These are phyloP conservation scores for Lolium perenne DNA, from an alignment of 176 grass and related monocot species.

Conservation along the genomic window DNA sequence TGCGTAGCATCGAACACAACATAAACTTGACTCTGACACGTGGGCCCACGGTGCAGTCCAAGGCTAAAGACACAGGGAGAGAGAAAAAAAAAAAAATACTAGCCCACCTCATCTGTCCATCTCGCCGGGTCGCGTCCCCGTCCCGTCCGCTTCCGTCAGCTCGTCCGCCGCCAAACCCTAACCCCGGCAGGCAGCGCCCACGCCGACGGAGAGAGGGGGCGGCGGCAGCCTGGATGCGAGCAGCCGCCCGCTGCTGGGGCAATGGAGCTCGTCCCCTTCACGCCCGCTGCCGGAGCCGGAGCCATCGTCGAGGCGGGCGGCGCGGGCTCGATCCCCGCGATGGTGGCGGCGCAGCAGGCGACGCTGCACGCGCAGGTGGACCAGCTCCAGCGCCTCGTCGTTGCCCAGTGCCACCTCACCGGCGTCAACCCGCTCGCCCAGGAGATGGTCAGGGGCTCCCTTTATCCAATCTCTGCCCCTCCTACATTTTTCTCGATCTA, in stretches of 20 bases:
- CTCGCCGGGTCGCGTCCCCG: slow-evolving; percentile 18
- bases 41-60: neutral
- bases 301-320: slow-evolving; percentile 50
- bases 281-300: slow-evolving; percentile 40
- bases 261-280: slow-evolving; percentile 76
- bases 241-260: slow-evolving; percentile 31
- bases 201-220: neutral
- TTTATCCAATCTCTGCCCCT: neutral
- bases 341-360: slow-evolving; percentile 63
- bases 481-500: neutral
- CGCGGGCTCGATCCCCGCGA: slow-evolving; percentile 49
- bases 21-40: neutral
- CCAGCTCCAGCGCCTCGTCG: slow-evolving; percentile 75
- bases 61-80: neutral
- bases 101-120: slow-evolving; percentile 11
- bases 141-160: slow-evolving; percentile 18
- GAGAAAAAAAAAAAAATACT: neutral
- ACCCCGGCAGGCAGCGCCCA: neutral
- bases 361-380: slow-evolving; percentile 77
- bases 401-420: slow-evolving; percentile 81
- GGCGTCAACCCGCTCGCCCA: slow-evolving; percentile 93
- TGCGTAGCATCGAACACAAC: too few species aligned
- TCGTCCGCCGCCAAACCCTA: slow-evolving; percentile 57
- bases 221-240: slow-evolving; percentile 41
- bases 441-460: slow-evolving; percentile 76